These are phyloP conservation scores for Saccharomycopsis synnaedendra DNA, from an alignment of 805 yeast genomes.

Conservation along the genomic window DNA sequence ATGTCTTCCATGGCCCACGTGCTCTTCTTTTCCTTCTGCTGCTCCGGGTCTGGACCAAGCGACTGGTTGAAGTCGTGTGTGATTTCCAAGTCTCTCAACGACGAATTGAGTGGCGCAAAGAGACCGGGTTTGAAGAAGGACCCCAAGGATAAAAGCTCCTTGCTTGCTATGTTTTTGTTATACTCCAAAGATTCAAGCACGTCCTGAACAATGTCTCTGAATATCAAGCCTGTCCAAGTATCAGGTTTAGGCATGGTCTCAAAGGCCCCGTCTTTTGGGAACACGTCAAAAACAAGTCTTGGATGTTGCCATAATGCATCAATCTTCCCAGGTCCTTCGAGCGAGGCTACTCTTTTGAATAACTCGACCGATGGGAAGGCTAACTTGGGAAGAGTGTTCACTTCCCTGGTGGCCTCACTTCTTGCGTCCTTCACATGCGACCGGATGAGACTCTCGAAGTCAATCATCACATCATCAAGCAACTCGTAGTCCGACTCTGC, in stretches of 20 bases:
- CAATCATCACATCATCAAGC: constrained; percentile 27
- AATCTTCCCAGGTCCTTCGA: constrained; percentile 33
- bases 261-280: constrained; percentile 36
- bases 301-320: constrained; percentile 63
- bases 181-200: constrained; percentile 72
- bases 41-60: constrained; percentile 17
- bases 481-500: constrained; percentile 23
- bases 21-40: constrained; percentile 24
- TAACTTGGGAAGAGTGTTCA: constrained; percentile 17
- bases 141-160: constrained; percentile 68
- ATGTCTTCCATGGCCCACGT: constrained; percentile 91
- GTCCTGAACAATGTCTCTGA: constrained; percentile 70
- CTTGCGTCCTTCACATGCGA: constrained; percentile 11
- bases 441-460: constrained; percentile 18
- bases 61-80: constrained; percentile 29
- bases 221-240: constrained; percentile 44
- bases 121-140: constrained; percentile 52
- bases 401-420: neutral
- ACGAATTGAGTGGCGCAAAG: constrained; percentile 66
- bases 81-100: constrained; percentile 56
- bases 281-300: constrained; percentile 50
- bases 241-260: constrained; percentile 54
- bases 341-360: constrained; percentile 21
- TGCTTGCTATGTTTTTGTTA: constrained; percentile 78
- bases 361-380: constrained; percentile 27